Percentiles rank a stretch among this genome's conserved stretches.
Evolutionary conservation across 768 basidiomycete genomes (phyloP).

Genomic region (Postia placenta): DNA sequence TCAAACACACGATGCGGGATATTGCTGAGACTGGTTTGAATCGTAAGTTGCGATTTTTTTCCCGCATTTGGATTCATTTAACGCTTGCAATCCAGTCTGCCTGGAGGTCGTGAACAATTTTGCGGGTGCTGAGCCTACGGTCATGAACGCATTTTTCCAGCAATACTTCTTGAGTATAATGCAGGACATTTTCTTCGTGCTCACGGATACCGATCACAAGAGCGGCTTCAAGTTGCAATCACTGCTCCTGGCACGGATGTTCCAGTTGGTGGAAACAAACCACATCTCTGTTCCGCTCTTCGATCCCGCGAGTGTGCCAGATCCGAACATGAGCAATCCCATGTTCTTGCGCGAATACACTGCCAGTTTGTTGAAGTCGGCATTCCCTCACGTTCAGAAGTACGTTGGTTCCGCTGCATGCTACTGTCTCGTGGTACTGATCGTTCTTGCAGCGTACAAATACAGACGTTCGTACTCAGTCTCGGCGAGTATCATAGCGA

Average conservation of each 20-base stretch:
- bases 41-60: conserved; percentile 36
- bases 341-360: conserved; percentile 82
- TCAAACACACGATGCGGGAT: conserved; percentile 99
- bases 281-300: conserved; percentile 78
- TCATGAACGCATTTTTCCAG: conserved; percentile 92
- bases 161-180: conserved; percentile 91
- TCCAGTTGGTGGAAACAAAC: conserved; percentile 84
- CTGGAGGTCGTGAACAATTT: conserved; percentile 96
- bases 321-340: conserved; percentile 71
- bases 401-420: conserved; percentile 32
- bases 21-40: conserved; percentile 89
- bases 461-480: conserved; percentile 60
- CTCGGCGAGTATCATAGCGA: conserved; percentile 72
- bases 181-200: conserved; percentile 94
- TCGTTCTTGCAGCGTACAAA: conserved; percentile 48
- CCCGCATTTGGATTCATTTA: conserved; percentile 1
- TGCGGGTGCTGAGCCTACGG: conserved; percentile 66
- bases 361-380: conserved; percentile 76
- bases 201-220: conserved; percentile 98
- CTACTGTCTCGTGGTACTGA: background rate
- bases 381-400: conserved; percentile 91
- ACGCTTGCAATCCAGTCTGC: conserved; percentile 50
- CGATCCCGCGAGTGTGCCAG: conserved; percentile 66
- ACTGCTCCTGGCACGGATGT: conserved; percentile 86
- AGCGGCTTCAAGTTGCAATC: conserved; percentile 97